Percentiles rank a stretch among this genome's conserved stretches.
phyloP scores from a whole-genome alignment of 768 basidiomycete genomes.

The Kwoniella shandongensis region DNA sequence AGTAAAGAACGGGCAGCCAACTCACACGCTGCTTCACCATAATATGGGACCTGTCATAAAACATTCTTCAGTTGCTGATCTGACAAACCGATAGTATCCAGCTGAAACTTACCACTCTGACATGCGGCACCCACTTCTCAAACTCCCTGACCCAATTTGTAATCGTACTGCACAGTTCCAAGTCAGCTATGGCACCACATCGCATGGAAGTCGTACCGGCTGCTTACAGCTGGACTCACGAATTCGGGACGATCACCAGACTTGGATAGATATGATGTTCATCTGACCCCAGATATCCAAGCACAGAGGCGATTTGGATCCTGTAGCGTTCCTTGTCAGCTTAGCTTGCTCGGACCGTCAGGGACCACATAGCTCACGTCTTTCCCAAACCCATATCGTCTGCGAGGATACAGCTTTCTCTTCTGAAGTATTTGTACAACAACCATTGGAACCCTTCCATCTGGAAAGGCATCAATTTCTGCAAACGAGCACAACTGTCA shows the following conservation, averaged over 20 bases:
- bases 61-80: constrained; percentile 1
- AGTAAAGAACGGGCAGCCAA: constrained; percentile 53
- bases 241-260: constrained; percentile 92
- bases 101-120: constrained; percentile 59
- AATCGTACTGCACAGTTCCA: constrained; percentile 60
- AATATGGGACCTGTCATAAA: constrained; percentile 58
- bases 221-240: constrained; percentile 51
- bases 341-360: neutral
- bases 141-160: constrained; percentile 93
- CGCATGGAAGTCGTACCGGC: neutral
- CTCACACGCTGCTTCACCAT: constrained; percentile 72
- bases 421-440: constrained; percentile 48
- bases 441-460: constrained; percentile 55
- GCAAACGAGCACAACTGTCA: neutral
- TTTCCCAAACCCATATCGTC: constrained; percentile 85
- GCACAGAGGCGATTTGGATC: constrained; percentile 81
- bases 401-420: constrained; percentile 62
- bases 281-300: constrained; percentile 64
- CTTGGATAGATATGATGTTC: constrained; percentile 69
- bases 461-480: constrained; percentile 79
- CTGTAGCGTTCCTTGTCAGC: constrained; percentile 64
- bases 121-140: constrained; percentile 65
- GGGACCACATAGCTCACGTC: constrained; percentile 38
- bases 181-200: constrained; percentile 4
- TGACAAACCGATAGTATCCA: no score